Conservation (phyloP, 768 basidiomycete genomes). For the Hortiboletus campestris region DNA sequence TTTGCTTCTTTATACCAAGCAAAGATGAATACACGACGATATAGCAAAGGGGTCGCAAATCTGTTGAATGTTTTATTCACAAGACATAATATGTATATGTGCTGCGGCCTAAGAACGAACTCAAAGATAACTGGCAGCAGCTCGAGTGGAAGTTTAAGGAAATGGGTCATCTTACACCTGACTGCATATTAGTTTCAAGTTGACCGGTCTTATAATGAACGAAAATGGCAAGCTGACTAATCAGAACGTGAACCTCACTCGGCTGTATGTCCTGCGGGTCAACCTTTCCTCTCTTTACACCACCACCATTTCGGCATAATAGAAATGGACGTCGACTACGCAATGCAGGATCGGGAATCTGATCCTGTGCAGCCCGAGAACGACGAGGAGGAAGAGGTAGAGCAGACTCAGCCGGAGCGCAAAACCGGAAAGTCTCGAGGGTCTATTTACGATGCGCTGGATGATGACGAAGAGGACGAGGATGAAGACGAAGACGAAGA, state of each 20-base stretch:
- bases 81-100: constrained; percentile 51
- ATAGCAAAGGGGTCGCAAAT: constrained; percentile 53
- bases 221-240: constrained; percentile 26
- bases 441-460: constrained; percentile 37
- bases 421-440: constrained; percentile 27
- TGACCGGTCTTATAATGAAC: neutral
- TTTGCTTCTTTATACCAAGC: constrained; percentile 72
- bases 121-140: constrained; percentile 55
- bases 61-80: constrained; percentile 56
- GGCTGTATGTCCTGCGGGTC: neutral
- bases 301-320: constrained; percentile 27
- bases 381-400: constrained; percentile 40
- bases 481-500: constrained; percentile 63
- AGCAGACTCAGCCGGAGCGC: constrained; percentile 19
- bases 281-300: constrained; percentile 20
- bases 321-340: constrained; percentile 36
- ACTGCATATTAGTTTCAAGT: too few relatives aligned
- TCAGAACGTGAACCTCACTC: neutral
- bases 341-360: constrained; percentile 29
- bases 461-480: constrained; percentile 48
- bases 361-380: constrained; percentile 32
- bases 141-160: constrained; percentile 64
- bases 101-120: constrained; percentile 48
- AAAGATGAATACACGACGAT: constrained; percentile 58
- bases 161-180: constrained; percentile 42